Base-by-base conservation (phyloP, 805 yeast genomes). In the Barnettozyma botsteinii region DNA sequence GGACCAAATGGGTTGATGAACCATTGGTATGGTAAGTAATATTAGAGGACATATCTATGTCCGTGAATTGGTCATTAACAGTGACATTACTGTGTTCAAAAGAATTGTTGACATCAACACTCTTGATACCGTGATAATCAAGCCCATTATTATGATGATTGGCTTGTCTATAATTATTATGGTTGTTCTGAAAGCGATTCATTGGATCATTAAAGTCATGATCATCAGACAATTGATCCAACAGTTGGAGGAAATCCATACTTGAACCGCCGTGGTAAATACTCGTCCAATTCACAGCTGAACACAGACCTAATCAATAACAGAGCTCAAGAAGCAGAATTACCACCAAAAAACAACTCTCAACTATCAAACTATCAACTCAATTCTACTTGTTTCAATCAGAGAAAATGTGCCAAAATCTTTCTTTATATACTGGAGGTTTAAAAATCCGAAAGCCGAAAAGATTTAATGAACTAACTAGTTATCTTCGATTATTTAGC, bases 151-250 rank as follows among this genome's bases (percentile, higher is more conserved):
- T 7, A 15, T 11, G 11, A 22, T 11, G 20, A 11, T 12, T n/a
- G 28, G 6, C n/a, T n/a, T 25, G 28, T 11, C n/a, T 25, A 5
- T 25, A n/a, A 25, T 25, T 10, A 17, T 10, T 25, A n/a, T 25
- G 10, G 17, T 18, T 14, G 6, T 14, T 14, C n/a, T n/a, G n/a
- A n/a, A n/a, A n/a, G n/a, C n/a, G n/a, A n/a, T n/a, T n/a, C n/a
- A n/a, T n/a, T n/a, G n/a, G 6, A 29, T 4, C 11, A 23, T 23
- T 21, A 14, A 13, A 15, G 10, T 22, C 35, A 15, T 28, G 8
- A 13, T 48, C 47, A 26, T 45, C 48, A 25, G 48, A 44, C 9
- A 47, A 28, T 9, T 42, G 33, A 15, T 41, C 47, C 18, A 47
- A 28, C 21, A 39, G 38, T 24, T 35, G 35, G 4, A 47, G 31